These are phyloP conservation scores for Capronia coronata DNA, from an alignment of 2,329 filamentous ascomycete species.

Conservation along the genomic window DNA sequence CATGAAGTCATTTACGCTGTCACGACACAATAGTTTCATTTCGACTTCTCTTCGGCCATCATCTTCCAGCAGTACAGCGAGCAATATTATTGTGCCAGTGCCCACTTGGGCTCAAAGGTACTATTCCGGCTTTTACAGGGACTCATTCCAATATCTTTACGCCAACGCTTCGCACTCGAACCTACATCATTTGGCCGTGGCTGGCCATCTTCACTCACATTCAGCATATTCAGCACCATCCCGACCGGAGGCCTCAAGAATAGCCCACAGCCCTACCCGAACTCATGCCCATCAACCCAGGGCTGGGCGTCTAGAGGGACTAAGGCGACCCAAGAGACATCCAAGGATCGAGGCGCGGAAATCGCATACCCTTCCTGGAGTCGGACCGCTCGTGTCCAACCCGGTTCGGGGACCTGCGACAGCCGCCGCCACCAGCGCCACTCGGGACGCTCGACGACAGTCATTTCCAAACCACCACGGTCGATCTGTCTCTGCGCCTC, in stretches of 20 bases:
- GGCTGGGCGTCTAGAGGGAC: conserved; percentile 12
- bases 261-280: conserved; percentile 10
- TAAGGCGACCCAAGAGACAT: conserved; percentile 10
- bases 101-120: conserved; percentile 54
- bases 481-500: conserved; percentile 25
- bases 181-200: conserved; percentile 12
- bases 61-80: conserved; percentile 42
- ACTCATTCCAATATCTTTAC: conserved; percentile 25
- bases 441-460: conserved; percentile 8
- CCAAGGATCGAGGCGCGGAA: conserved; percentile 25
- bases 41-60: conserved; percentile 27
- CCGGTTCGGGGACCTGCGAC: conserved; percentile 21
- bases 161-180: conserved; percentile 18
- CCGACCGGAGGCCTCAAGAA: conserved; percentile 28
- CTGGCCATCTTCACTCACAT: conserved; percentile 6
- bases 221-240: conserved; percentile 21
- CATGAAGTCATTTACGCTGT: conserved; percentile 25
- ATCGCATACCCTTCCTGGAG: conserved; percentile 25
- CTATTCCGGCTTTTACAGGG: conserved; percentile 42
- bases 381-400: conserved; percentile 27
- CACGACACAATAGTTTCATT: conserved; percentile 32
- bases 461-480: conserved; percentile 12
- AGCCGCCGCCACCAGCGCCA: conserved; percentile 3
- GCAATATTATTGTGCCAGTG: conserved; percentile 36
- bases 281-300: conserved; percentile 17